These are phyloP conservation scores for Exsudoporus frostii DNA, from an alignment of 768 basidiomycete genomes.

Conservation along the genomic window DNA sequence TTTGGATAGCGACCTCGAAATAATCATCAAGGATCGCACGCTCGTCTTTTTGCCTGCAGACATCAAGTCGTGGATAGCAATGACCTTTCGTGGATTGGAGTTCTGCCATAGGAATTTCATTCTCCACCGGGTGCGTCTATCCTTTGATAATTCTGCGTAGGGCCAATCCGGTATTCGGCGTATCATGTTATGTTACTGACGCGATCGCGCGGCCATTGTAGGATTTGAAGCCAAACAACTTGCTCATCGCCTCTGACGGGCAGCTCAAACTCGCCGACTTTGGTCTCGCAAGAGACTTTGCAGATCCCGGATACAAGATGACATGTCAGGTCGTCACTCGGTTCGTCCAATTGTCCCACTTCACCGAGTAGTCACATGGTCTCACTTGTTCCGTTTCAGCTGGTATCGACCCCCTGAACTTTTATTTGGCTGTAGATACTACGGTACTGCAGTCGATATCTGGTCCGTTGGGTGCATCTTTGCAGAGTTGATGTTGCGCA, in stretches of 20 bases:
- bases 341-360: slow-evolving; percentile 42
- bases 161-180: slow-evolving; percentile 5
- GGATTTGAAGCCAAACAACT: slow-evolving; percentile 99
- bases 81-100: slow-evolving; percentile 97
- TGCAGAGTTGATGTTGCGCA: slow-evolving; percentile 94
- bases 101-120: slow-evolving; percentile 96
- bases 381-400: slow-evolving; percentile 39
- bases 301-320: slow-evolving; percentile 95
- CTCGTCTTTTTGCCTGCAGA: slow-evolving; percentile 93
- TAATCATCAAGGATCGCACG: slow-evolving; percentile 90
- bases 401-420: slow-evolving; percentile 99
- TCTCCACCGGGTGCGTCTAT: slow-evolving; percentile 76
- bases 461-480: slow-evolving; percentile 99
- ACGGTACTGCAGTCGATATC: slow-evolving; percentile 88
- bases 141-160: slow-evolving; percentile 8
- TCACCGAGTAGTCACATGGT: not conserved
- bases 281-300: slow-evolving; percentile 94
- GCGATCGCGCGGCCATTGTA: slow-evolving; percentile 29
- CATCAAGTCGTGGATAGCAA: slow-evolving; percentile 98
- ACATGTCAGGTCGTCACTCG: slow-evolving; percentile 97
- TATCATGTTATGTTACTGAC: slow-evolving; percentile 8
- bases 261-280: slow-evolving; percentile 98
- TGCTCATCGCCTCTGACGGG: slow-evolving; percentile 88
- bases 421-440: slow-evolving; percentile 85
- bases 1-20: slow-evolving; percentile 93